Conservation (phyloP, 2,329 filamentous ascomycete genomes). For the Microascus cirrosus region DNA sequence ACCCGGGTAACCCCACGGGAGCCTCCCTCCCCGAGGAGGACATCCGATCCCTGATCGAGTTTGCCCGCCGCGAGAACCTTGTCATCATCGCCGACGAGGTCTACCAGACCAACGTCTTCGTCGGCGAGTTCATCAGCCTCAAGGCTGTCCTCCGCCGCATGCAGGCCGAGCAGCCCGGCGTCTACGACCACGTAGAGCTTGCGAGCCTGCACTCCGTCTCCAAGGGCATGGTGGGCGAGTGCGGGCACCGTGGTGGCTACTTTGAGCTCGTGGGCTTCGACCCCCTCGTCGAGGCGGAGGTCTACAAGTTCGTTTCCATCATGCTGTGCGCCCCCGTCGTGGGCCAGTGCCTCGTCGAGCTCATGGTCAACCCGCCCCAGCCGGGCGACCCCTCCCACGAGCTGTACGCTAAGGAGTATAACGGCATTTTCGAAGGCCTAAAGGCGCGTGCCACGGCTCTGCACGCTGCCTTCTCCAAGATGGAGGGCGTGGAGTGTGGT, state of each 20-base stretch:
- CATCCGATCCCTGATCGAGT: constrained; percentile 73
- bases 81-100: constrained; percentile 95
- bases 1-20: constrained; percentile 95
- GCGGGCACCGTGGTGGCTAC: constrained; percentile 93
- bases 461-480: constrained; percentile 80
- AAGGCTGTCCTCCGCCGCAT: constrained; percentile 76
- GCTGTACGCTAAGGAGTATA: constrained; percentile 78
- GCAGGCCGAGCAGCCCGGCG: constrained; percentile 62
- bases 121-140: constrained; percentile 91
- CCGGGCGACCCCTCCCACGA: constrained; percentile 73
- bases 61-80: constrained; percentile 74
- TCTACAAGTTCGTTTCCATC: constrained; percentile 98
- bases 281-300: constrained; percentile 72
- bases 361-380: constrained; percentile 93
- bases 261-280: constrained; percentile 93
- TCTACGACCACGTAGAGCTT: constrained; percentile 78
- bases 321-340: constrained; percentile 92
- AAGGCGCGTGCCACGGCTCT: constrained; percentile 71
- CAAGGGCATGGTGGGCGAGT: constrained; percentile 99
- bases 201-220: constrained; percentile 87
- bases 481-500: constrained; percentile 92
- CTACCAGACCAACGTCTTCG: constrained; percentile 98
- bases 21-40: constrained; percentile 71
- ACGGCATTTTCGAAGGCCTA: constrained; percentile 67
- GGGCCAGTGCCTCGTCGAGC: constrained; percentile 89